Evolutionary conservation across 306 rosid genomes (phyloP).

Genomic region (Trifolium repens): DNA sequence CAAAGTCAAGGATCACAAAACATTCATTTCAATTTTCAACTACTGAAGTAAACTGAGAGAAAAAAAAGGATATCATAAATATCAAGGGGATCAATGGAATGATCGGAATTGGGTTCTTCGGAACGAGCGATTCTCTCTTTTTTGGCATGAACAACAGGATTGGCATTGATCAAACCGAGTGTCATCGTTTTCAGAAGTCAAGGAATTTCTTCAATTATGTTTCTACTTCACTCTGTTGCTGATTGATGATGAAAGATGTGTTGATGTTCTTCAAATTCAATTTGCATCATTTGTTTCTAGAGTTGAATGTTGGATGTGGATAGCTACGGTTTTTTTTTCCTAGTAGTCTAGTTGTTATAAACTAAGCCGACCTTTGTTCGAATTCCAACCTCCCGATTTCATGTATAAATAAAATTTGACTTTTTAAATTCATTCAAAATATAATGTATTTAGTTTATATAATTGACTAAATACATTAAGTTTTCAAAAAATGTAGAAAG

Average conservation of each 20-base stretch:
- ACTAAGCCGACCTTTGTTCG: too few species aligned
- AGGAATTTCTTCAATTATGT: not conserved
- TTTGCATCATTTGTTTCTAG: not conserved
- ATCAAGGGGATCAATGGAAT: constrained; percentile 91
- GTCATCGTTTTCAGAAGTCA: constrained; percentile 58
- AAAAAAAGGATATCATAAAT: constrained; percentile 86
- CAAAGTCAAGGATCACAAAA: constrained; percentile 63
- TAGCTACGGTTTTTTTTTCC: not conserved
- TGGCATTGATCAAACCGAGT: constrained; percentile 92
- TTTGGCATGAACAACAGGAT: constrained; percentile 95
- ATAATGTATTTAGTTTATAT: too few species aligned
- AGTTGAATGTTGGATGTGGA: not conserved
- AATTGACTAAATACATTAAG: too few species aligned
- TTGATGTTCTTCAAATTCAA: not conserved
- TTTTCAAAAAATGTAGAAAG: too few species aligned
- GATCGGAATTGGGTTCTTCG: constrained; percentile 63
- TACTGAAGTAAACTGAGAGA: not conserved
- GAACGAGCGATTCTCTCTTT: constrained; percentile 82
- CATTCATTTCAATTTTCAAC: not conserved
- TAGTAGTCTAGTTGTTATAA: too few species aligned
- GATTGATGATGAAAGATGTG: not conserved
- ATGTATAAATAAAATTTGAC: too few species aligned
- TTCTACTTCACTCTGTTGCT: not conserved
- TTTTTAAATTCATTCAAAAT: too few species aligned
- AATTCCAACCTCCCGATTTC: too few species aligned